A percentile compares a stretch with the other conserved stretches of the same genome.
Evolutionary conservation across 768 basidiomycete species (phyloP).

Genomic region (Tulasnella sp.): DNA sequence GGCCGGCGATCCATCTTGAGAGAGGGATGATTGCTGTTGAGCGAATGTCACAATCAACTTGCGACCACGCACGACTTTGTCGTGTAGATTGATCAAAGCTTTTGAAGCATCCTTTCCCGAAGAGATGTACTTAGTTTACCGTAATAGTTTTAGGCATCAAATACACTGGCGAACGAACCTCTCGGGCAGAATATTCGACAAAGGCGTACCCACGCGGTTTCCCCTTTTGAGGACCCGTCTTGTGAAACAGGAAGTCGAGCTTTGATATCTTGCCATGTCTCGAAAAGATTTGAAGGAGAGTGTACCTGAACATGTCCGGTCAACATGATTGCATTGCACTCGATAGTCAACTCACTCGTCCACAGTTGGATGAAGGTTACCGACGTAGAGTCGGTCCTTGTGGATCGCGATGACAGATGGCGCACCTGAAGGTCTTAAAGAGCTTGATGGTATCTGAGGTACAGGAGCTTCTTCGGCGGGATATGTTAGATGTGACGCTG

Average conservation of each 20-base stretch:
- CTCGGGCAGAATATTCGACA: slow-evolving; percentile 66
- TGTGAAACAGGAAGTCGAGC: slow-evolving; percentile 93
- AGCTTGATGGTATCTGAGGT: slow-evolving; percentile 1
- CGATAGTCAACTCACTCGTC: slow-evolving; percentile 52
- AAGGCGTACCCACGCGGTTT: slow-evolving; percentile 96
- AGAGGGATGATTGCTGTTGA: slow-evolving; percentile 38
- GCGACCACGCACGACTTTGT: slow-evolving; percentile 73
- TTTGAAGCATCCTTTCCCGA: slow-evolving; percentile 64
- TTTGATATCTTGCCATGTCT: slow-evolving; percentile 89
- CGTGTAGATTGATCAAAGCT: slow-evolving; percentile 61
- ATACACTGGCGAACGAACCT: slow-evolving; percentile 48
- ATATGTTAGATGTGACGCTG: too few species aligned
- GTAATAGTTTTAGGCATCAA: neutral
- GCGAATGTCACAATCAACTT: slow-evolving; percentile 88
- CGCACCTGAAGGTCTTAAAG: slow-evolving; percentile 5
- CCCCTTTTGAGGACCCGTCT: slow-evolving; percentile 75
- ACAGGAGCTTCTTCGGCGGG: too few species aligned
- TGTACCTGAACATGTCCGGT: slow-evolving; percentile 45
- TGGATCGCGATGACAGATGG: slow-evolving; percentile 4
- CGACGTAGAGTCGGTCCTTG: slow-evolving; percentile 77
- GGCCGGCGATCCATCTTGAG: neutral
- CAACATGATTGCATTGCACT: neutral
- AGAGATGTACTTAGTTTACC: slow-evolving; percentile 14
- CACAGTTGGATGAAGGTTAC: slow-evolving; percentile 76
- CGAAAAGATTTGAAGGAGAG: slow-evolving; percentile 79